Conservation (phyloP, 495 filamentous ascomycete species). For the Lophiotrema nucula region DNA sequence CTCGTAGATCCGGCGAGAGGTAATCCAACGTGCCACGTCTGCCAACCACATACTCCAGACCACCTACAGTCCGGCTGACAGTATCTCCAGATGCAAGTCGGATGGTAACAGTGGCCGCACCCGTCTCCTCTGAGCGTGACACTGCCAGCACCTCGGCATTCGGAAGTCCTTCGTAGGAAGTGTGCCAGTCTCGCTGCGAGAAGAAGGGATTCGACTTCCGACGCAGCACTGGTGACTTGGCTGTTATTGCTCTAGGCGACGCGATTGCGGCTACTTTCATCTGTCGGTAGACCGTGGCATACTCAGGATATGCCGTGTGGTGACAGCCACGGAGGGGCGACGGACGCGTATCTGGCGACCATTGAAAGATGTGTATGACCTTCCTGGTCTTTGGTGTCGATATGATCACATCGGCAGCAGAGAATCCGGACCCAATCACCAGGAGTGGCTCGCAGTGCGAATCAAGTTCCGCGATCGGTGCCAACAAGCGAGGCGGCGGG, state of each 20-base stretch:
- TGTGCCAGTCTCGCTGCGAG: constrained; percentile 48
- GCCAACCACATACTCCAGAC: constrained; percentile 61
- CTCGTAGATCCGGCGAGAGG: constrained; percentile 49
- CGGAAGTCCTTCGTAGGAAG: constrained; percentile 57
- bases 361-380: constrained; percentile 64
- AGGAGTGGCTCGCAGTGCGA: constrained; percentile 38
- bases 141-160: constrained; percentile 56
- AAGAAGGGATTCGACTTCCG: constrained; percentile 47
- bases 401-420: constrained; percentile 63
- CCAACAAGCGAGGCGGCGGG: constrained; percentile 51
- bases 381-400: constrained; percentile 52
- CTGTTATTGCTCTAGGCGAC: constrained; percentile 4
- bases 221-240: constrained; percentile 20
- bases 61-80: constrained; percentile 48
- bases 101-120: constrained; percentile 47
- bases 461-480: constrained; percentile 40
- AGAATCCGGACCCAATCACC: constrained; percentile 65
- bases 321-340: constrained; percentile 63
- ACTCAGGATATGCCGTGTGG: constrained; percentile 65
- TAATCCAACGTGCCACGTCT: constrained; percentile 60
- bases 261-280: constrained; percentile 58
- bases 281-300: constrained; percentile 60
- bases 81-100: constrained; percentile 48
- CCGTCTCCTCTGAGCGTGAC: constrained; percentile 26
- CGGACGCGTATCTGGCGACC: constrained; percentile 56